Evolutionary conservation across 306 rosid genomes (phyloP).

Genomic region (Potentilla sterilis): DNA sequence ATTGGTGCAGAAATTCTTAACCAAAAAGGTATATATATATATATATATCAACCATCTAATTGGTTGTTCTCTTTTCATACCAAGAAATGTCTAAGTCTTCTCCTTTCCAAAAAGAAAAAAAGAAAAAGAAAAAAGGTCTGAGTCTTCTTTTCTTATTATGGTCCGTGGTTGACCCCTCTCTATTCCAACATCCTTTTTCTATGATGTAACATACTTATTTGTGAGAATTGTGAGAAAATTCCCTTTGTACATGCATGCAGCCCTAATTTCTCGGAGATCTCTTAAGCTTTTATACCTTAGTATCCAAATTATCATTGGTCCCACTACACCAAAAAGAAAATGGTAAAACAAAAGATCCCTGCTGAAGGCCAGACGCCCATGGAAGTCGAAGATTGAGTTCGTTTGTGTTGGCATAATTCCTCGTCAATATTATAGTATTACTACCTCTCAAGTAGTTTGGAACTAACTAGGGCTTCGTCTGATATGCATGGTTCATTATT

Average conservation of each 20-base stretch:
- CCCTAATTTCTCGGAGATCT: not conserved
- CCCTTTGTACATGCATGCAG: not conserved
- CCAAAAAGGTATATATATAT: too few relatives aligned
- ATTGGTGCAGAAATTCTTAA: too few relatives aligned
- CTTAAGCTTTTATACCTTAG: too few relatives aligned
- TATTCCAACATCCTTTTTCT: not conserved
- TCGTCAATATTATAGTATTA: too few relatives aligned
- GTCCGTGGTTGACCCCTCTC: not conserved
- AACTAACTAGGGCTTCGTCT: too few relatives aligned
- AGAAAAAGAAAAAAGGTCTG: too few relatives aligned
- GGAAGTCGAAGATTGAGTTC: not conserved
- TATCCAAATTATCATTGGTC: not conserved
- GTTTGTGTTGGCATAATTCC: not conserved
- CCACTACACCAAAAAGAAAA: not conserved
- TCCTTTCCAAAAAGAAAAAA: too few relatives aligned
- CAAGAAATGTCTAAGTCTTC: not conserved
- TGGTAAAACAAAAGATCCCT: not conserved
- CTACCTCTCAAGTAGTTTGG: too few relatives aligned
- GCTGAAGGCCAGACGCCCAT: not conserved
- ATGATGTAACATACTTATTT: too few relatives aligned
- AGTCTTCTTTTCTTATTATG: not conserved
- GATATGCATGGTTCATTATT: too few relatives aligned
- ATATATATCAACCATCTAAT: not conserved
- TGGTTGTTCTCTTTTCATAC: not conserved
- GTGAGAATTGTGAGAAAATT: not conserved